Conservation (phyloP, 768 basidiomycete genomes). For the Pisolithus microcarpus region DNA sequence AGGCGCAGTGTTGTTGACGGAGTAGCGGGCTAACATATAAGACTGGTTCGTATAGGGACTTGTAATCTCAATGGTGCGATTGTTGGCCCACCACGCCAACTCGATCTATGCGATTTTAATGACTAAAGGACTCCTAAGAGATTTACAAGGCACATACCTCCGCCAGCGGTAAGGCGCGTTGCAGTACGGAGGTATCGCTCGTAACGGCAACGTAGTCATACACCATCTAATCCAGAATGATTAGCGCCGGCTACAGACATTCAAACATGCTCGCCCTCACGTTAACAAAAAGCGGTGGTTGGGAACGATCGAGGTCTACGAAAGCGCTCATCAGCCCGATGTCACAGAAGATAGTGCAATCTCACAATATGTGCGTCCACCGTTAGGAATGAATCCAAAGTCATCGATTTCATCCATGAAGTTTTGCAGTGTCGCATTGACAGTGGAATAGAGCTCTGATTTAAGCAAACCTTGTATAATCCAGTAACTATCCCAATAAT, state of each 20-base stretch:
- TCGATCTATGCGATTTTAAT: conserved; percentile 46
- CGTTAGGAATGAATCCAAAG: conserved; percentile 92
- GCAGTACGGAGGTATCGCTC: conserved; percentile 68
- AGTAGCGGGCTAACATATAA: conserved; percentile 62
- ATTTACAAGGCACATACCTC: conserved; percentile 40
- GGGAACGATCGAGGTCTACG: conserved; percentile 80
- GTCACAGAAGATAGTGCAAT: not conserved
- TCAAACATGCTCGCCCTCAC: conserved; percentile 29
- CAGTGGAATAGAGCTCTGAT: conserved; percentile 66
- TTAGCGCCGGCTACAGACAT: not conserved
- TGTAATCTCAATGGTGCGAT: conserved; percentile 61
- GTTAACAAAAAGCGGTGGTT: conserved; percentile 84
- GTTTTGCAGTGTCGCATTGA: conserved; percentile 76
- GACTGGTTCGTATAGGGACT: conserved; percentile 66
- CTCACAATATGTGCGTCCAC: conserved; percentile 83
- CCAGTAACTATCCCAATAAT: conserved; percentile 69
- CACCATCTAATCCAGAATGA: conserved; percentile 57
- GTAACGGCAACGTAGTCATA: conserved; percentile 70
- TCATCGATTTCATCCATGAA: conserved; percentile 89
- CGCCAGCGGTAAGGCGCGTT: conserved; percentile 75
- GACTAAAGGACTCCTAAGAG: not conserved
- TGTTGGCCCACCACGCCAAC: conserved; percentile 72
- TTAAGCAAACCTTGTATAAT: conserved; percentile 81
- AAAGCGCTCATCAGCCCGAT: not conserved
- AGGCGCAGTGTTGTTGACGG: conserved; percentile 78